Base-by-base conservation (phyloP, 2,329 filamentous ascomycete species). In the Cladosporium sp. region DNA sequence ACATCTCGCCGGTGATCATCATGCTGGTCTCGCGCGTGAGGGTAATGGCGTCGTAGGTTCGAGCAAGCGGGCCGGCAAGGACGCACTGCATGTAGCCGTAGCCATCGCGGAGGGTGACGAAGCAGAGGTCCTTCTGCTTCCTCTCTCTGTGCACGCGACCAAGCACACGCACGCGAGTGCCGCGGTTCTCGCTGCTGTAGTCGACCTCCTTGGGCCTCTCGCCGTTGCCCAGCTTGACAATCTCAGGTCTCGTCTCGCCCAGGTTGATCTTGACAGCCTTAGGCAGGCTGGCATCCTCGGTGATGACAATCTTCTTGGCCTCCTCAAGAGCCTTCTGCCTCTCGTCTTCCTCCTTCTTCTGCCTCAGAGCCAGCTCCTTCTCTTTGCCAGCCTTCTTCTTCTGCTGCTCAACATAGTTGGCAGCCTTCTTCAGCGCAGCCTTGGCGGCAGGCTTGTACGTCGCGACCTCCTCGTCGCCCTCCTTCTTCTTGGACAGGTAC, bases 21-120 rank as follows among this genome's bases (percentile, higher is more conserved):
- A 96, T 83, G 48, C 89, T 89, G n/a, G 89, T 93, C 73, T 92
- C 90, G 57, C 86, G 84, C 32, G 89, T 88, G 61, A 96, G 81
- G 19, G 86, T 90, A 62, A 95, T 76, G 57, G 89, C 87, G 66
- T 95, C 89, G 75, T 95, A 95, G n/a, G 88, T 92, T 77, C 89
- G 90, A 60, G 89, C 86, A 62, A 97, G 79, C 58, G 89, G 79
- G 53, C 90, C 90, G 3, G 83, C 80, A 60, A 96, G 75, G 57
- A 95, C 80, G 66, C 89, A 91, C 76, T 95, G 90, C 69, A 97
- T 77, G 65, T 85, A 84, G 50, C 87, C 88, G 65, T 91, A 88
- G 54, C 91, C 91, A 67, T 95, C 89, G 58, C 84, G 79, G 58
- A 95, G 75, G n/a, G 86, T 92, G 66, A 95, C 78, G 72, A 95